Evolutionary conservation across 352 stramenopile species (phyloP), one percentile per base, ranked within the genome.

Genomic region (Phytophthora hibernalis): DNA sequence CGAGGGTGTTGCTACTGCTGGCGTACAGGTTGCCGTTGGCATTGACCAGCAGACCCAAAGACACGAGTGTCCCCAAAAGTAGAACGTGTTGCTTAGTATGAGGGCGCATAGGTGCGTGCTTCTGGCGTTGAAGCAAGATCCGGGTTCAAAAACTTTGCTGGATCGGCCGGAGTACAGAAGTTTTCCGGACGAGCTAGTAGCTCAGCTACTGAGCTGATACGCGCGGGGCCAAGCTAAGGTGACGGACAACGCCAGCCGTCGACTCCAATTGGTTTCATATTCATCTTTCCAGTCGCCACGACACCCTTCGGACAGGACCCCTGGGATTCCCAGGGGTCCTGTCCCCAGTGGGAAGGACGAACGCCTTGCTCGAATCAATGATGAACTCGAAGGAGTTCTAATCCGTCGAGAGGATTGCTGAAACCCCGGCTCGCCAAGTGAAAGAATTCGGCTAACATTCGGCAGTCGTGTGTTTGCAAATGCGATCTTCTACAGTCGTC

Each of bases 41-140:
- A 63, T 63, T 63, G 55, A 63, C 33, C 44, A 55, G 21, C 55
- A 63, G 55, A 10, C 44, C 33, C 55, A 55, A 62, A 62, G 43
- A 55, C 28, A 24, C 45, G 54, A 40, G 33, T 40, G 33, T 40
- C 12, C 7, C 33, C 33, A 40, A 40, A 2, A 40, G 33, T 38
- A 38, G 31, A 5, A 40, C 33, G 12, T 40, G 31, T 38, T 38
- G 31, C 9, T n/a, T 18, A 38, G 33, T 31, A 9, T 31, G 28
- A 31, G 6, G 28, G 6, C 28, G 28, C 28, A 38, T 38, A 38
- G 33, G 33, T 5, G 10, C 33, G 33, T 12, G 33, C 31, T 37
- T 15, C 11, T n/a, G n/a, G n/a, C 24, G 24, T 28, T 28, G 24
- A 28, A 28, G 24, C 24, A 28, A 2, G 24, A 28, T n/a, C n/a